Conservation (phyloP, 2,329 filamentous ascomycete genomes). For the Aspergillus sp. region DNA sequence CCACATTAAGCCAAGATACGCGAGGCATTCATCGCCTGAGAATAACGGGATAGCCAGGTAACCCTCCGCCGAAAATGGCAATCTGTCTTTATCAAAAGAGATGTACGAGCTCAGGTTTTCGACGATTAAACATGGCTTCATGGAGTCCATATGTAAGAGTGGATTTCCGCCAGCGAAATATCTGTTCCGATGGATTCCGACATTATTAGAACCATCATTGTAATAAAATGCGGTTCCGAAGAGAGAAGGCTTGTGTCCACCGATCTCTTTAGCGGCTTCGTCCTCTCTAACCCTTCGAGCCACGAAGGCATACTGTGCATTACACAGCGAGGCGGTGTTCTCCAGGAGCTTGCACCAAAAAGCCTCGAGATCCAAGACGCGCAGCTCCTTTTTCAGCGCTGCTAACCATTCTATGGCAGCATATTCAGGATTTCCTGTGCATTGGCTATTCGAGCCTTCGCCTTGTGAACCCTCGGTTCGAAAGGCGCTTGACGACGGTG, state of each 20-base stretch:
- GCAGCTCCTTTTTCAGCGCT: constrained; percentile 61
- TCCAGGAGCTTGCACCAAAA: constrained; percentile 70
- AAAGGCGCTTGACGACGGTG: constrained; percentile 31
- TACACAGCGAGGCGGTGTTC: constrained; percentile 65
- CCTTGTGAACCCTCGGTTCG: constrained; percentile 31
- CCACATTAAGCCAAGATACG: constrained; percentile 75
- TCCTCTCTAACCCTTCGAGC: constrained; percentile 66
- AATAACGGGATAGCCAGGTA: constrained; percentile 71
- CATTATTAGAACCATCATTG: constrained; percentile 61
- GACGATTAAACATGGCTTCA: constrained; percentile 71
- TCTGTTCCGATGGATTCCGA: constrained; percentile 62
- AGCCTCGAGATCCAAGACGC: constrained; percentile 57
- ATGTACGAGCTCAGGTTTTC: constrained; percentile 64
- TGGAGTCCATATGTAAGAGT: constrained; percentile 71
- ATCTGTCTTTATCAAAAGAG: constrained; percentile 61
- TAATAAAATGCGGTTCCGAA: constrained; percentile 70
- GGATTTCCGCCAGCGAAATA: constrained; percentile 69
- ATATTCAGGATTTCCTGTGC: constrained; percentile 58
- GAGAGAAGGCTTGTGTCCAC: constrained; percentile 64
- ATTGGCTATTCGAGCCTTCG: constrained; percentile 29
- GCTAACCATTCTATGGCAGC: constrained; percentile 65
- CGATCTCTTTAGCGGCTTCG: constrained; percentile 64
- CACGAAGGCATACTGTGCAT: constrained; percentile 71
- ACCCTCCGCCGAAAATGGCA: constrained; percentile 66
- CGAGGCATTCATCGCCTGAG: constrained; percentile 67